Base-by-base conservation (phyloP, 164 flowering plant species). In the Sextonia rubra region DNA sequence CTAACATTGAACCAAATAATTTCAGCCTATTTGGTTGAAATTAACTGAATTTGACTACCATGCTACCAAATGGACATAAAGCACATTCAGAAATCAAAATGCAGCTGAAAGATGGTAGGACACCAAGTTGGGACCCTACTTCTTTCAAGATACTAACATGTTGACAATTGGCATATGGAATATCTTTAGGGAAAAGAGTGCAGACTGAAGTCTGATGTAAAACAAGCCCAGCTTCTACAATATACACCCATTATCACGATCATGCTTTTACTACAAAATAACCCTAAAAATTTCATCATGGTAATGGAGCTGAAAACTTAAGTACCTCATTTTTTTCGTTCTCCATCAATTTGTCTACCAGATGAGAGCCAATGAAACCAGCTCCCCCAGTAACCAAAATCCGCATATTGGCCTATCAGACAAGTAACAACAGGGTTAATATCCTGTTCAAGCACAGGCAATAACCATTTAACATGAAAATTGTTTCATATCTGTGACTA, bases 341-440 rank as follows among this genome's bases (percentile, higher is more conserved):
- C 77, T 87, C 84, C 87, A 94, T 91, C 79, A 94, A 74, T 67
- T 70, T 89, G 83, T 94, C 98, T 44, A 94, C 98, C 4, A 94
- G 71, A 68, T 94, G 98, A 65, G 97, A 92, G 14, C 98, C 98
- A 60, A 94, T 93, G 80, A 94, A 94, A n/a, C 99, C 98, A 69
- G 99, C 97, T 76, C 99, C 99, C 60, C 98, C 97, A 61, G 98
- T 91, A 18, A 94, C 87, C 82, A 94, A 79, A 70, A 89, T 89
- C 78, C 93, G 80, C 89, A 89, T 86, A 74, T 89, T 89, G 22
- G 91, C 78, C 93, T 89, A 82, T 56, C 44, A 79, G 24, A 58
- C 56, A 73, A 52, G 58, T 52, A 37, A 37, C 44, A 37, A 37
- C 58, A 52, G 58, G 58, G n/a, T 52, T 4, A 52, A 15, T 17